These are phyloP conservation scores for Vanrija pseudolonga DNA, from an alignment of 1,284 basidiomycete species.

Conservation along the genomic window DNA sequence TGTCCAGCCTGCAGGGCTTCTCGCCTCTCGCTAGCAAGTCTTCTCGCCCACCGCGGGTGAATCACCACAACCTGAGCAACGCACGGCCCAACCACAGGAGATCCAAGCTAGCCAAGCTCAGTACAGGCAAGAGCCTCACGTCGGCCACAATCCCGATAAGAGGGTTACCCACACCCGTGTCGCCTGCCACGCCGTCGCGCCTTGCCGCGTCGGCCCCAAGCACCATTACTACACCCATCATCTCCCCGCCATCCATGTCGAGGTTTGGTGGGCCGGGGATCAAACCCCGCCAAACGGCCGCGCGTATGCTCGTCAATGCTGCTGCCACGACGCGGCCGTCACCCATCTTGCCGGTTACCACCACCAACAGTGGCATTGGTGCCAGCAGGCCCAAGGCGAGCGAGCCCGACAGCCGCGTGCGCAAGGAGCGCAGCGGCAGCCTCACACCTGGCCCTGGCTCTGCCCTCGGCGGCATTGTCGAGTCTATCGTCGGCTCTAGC, in stretches of 20 bases:
- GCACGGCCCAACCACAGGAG: conserved; percentile 22
- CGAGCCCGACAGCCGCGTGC: conserved; percentile 6
- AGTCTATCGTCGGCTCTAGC: conserved; percentile 10
- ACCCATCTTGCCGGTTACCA: background rate
- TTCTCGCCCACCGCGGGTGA: conserved; percentile 3
- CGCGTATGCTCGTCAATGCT: conserved; percentile 36
- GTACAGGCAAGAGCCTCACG: conserved; percentile 15
- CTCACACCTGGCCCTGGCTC: conserved; percentile 26
- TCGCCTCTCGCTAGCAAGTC: conserved; percentile 7
- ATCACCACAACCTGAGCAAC: conserved; percentile 22
- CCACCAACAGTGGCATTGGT: conserved; percentile 3
- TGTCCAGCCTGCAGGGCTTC: conserved; percentile 15
- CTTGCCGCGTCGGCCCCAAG: conserved; percentile 26
- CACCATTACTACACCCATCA: background rate
- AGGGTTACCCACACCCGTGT: conserved; percentile 18
- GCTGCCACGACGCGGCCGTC: background rate
- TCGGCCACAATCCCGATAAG: conserved; percentile 42
- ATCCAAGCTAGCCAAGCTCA: conserved; percentile 18
- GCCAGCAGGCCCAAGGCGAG: background rate
- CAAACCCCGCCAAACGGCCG: conserved; percentile 38
- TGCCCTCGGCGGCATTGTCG: conserved; percentile 8
- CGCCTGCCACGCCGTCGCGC: conserved; percentile 9
- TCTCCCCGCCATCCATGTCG: conserved; percentile 17
- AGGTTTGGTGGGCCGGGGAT: conserved; percentile 37
- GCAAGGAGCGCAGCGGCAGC: conserved; percentile 36